Evolutionary conservation across 2,329 filamentous ascomycete species (phyloP).

Genomic region (Fusarium newnesense): DNA sequence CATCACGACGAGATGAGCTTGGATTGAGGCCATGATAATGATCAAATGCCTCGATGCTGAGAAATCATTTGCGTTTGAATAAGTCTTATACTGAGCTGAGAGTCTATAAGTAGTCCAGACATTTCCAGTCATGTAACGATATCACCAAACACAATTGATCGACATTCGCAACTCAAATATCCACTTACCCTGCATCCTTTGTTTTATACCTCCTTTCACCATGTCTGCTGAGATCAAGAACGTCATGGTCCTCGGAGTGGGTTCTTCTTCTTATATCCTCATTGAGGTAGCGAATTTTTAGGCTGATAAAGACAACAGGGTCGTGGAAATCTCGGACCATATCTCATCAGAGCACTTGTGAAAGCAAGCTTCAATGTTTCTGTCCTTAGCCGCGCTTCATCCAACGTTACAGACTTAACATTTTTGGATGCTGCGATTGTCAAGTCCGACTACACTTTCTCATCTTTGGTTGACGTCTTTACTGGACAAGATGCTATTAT

Average conservation of each 20-base stretch:
- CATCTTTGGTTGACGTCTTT: accelerated
- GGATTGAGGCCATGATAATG: not conserved
- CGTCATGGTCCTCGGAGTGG: constrained; percentile 11
- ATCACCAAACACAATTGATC: accelerated
- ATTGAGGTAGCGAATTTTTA: accelerated
- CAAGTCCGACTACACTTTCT: not conserved
- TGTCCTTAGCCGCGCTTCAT: accelerated
- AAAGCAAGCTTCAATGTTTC: not conserved
- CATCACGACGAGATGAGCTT: not conserved
- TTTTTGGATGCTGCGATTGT: not conserved
- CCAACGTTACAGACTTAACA: accelerated
- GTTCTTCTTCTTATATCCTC: accelerated
- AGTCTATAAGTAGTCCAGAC: not conserved
- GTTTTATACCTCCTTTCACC: accelerated
- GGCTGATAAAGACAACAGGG: not conserved
- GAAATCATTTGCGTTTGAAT: accelerated
- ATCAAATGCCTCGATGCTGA: not conserved
- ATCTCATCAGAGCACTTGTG: not conserved
- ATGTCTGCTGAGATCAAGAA: not conserved
- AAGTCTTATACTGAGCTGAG: accelerated
- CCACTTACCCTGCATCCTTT: constrained; percentile 1
- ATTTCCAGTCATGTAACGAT: accelerated
- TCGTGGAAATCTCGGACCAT: constrained; percentile 3
- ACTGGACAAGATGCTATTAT: not conserved
- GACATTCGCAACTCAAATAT: accelerated